Evolutionary conservation across 768 basidiomycete species (phyloP), one percentile per base, ranked within the genome.

Genomic region (Lentinula sp.): DNA sequence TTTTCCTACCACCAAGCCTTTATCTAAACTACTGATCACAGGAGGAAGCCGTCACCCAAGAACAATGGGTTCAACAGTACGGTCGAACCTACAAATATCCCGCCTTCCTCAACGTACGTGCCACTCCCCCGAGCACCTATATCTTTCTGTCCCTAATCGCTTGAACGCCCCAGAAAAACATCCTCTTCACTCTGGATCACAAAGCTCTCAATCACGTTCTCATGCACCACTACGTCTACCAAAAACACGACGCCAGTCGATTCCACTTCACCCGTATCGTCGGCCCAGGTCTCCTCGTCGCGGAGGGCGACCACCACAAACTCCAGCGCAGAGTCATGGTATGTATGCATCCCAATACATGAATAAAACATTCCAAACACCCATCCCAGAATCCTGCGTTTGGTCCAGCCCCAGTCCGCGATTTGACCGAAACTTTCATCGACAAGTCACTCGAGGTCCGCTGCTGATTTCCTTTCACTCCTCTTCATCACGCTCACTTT

Each of bases 141-240:
- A 39, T 37, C 10, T 36, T 13, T 51, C 4, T 43, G 18, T n/a
- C 5, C 36, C 1, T 3, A 28, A 28, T 28, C 20, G 6, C 28
- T 48, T 3, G 15, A 10, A 15, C 20, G 8, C 20, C 4, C 20
- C 36, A 77, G 75, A 46, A 56, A 8, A 56, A 70, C 28, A 76
- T 80, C 6, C 69, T 90, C 8, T 79, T 78, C 68, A 88, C 86
- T 0, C 68, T 76, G 56, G 91, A 91, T 66, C 72, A 81, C 0
- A 81, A 82, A 32, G 89, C 87, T 0, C 42, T 92, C 39, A 78
- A 80, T 48, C 85, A 91, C 64, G 75, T 93, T 57, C 73, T 93
- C 10, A 76, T 78, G 62, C 83, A 87, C 58, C 73, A 72, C 28
- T 69, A 79, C 36, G 71, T 76, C 43, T 90, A 85, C 63, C 79